Percentiles rank a stretch among this genome's conserved stretches.
These are phyloP conservation scores for Aureobasidium lini DNA, from an alignment of 2,329 filamentous ascomycete species.

Conservation along the genomic window DNA sequence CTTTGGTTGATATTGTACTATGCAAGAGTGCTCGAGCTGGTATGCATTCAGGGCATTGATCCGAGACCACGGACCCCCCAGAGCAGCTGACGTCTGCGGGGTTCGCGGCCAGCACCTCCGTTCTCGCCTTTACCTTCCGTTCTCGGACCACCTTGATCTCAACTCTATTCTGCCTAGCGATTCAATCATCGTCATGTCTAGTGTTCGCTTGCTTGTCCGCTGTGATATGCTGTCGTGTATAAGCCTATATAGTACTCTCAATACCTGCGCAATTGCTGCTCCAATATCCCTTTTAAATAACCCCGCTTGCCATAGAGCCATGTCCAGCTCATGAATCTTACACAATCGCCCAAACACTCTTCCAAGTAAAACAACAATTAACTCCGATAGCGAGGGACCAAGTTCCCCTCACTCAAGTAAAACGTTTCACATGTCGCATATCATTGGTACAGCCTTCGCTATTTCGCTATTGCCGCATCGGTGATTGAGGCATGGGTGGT, in stretches of 20 bases:
- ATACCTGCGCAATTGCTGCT: background rate
- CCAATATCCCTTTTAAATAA: background rate
- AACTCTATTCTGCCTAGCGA: background rate
- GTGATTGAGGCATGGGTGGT: background rate
- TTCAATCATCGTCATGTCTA: background rate
- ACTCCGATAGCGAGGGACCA: background rate
- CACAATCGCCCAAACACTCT: background rate
- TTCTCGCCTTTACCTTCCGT: background rate
- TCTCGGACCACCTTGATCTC: background rate
- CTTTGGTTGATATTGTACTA: background rate
- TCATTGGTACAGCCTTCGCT: background rate
- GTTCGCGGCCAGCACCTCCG: background rate
- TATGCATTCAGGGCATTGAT: background rate
- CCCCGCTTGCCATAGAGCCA: background rate
- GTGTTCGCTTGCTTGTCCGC: background rate
- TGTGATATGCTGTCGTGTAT: background rate
- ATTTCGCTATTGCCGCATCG: background rate
- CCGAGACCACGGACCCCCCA: background rate
- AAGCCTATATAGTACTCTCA: background rate
- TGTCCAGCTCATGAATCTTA: background rate
- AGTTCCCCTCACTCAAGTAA: background rate
- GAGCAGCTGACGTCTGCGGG: slow-evolving; percentile 6
- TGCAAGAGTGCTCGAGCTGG: background rate
- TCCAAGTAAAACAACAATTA: background rate
- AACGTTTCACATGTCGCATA: background rate